These are phyloP conservation scores for Penicillium hordei DNA, from an alignment of 2,329 filamentous ascomycete genomes.

Conservation along the genomic window DNA sequence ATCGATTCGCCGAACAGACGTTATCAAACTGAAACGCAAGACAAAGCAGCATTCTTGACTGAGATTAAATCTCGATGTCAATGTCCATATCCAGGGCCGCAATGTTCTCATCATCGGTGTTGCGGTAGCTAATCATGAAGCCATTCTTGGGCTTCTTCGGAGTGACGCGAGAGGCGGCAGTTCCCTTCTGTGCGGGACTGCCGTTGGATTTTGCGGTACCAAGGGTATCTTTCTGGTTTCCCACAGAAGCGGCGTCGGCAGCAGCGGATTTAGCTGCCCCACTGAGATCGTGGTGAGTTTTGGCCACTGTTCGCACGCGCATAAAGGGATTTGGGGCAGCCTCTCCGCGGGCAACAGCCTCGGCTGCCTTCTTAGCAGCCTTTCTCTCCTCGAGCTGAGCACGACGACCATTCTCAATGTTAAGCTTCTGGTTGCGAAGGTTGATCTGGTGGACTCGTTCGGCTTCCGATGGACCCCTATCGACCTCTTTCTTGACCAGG, in stretches of 20 bases:
- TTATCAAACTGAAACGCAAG: background rate
- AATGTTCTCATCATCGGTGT: conserved; percentile 91
- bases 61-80: conserved; percentile 74
- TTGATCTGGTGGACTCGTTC: conserved; percentile 84
- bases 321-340: conserved; percentile 55
- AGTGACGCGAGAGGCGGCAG: conserved; percentile 39
- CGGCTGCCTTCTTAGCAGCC: conserved; percentile 60
- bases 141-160: conserved; percentile 46
- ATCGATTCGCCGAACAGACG: background rate
- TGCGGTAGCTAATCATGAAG: conserved; percentile 69
- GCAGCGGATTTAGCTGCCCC: conserved; percentile 31
- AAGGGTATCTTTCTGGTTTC: conserved; percentile 49
- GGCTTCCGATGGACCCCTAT: conserved; percentile 63
- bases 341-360: conserved; percentile 64
- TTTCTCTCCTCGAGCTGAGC: conserved; percentile 81
- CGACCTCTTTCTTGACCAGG: conserved; percentile 57
- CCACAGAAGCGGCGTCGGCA: conserved; percentile 20
- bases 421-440: conserved; percentile 76
- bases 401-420: conserved; percentile 85
- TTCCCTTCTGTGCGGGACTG: conserved; percentile 51
- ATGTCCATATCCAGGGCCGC: conserved; percentile 85
- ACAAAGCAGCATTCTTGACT: background rate
- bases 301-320: conserved; percentile 65
- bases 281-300: conserved; percentile 64
- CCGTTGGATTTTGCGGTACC: conserved; percentile 52